phyloP scores from a whole-genome alignment of 169 alveolate genomes.

The Amoebophrya sp. region DNA sequence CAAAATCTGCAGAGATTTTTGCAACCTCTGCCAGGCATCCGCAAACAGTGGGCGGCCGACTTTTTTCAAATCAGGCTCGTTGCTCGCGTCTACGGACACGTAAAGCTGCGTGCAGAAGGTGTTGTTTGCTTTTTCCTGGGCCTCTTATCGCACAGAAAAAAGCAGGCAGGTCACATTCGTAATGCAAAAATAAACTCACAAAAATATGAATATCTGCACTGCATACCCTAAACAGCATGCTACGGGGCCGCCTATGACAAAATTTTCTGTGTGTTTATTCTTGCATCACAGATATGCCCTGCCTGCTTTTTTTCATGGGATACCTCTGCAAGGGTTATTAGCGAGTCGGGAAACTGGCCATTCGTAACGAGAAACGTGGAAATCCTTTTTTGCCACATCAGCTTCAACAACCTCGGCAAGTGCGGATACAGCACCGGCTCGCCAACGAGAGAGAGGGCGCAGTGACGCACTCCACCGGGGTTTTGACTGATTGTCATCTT shows the following conservation, averaged over 20 bases:
- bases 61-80: slow-evolving; percentile 54
- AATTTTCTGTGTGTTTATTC: too few species aligned
- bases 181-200: too few species aligned
- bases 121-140: too few species aligned
- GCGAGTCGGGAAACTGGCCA: slow-evolving; percentile 68
- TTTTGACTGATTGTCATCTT: slow-evolving; percentile 37
- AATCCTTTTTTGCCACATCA: slow-evolving; percentile 54
- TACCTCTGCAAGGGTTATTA: slow-evolving; percentile 40
- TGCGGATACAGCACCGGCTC: slow-evolving; percentile 69
- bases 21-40: slow-evolving; percentile 65
- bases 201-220: too few species aligned
- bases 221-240: too few species aligned
- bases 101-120: slow-evolving; percentile 54
- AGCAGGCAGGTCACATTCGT: too few species aligned
- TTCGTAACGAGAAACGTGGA: slow-evolving; percentile 69
- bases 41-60: slow-evolving; percentile 60
- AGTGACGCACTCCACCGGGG: slow-evolving; percentile 50
- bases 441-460: slow-evolving; percentile 72
- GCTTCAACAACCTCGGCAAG: slow-evolving; percentile 55
- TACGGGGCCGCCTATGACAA: too few species aligned
- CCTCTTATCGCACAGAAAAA: too few species aligned
- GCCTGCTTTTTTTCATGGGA: too few species aligned
- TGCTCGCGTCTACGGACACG: slow-evolving; percentile 66
- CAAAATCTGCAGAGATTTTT: slow-evolving; percentile 54
- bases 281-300: too few species aligned